Evolutionary conservation across 192 early-diverging fungal genomes (phyloP), one percentile per base, ranked within the genome.

Genomic region (Powellomyces hirtus): DNA sequence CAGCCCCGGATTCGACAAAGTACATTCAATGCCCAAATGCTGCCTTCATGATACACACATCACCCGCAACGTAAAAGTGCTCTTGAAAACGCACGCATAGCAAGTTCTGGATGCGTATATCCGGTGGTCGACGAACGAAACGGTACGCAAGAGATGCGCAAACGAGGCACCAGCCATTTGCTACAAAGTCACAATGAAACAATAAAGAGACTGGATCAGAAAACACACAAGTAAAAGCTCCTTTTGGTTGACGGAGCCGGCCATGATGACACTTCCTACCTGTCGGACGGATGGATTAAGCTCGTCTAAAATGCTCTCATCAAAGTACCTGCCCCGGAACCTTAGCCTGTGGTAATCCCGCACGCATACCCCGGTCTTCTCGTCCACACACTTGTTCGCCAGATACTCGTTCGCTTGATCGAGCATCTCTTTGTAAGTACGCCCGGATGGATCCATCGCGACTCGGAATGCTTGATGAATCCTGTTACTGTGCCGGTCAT

Each of bases 351-450:
- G 62, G 59, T 73, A 78, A 16, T 74, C 36, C 5, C 71, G 53
- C 14, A 78, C 66, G 16, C 57, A 51, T 13, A 27, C 13, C 20
- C 64, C 51, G 31, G 51, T 60, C 7, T 22, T 27, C 16, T 27
- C 30, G 38, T 63, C 46, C 24, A 78, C 24, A 1, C 45, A 5
- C 36, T 71, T 77, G 38, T 51, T 58, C 22, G 31, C 46, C 75
- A 80, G 67, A 56, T 75, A 80, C 53, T 80, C 75, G 64, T 50
- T 77, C 11, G 76, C 68, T 49, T 80, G 77, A 49, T 75, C 78
- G 24, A 78, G 22, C 60, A 77, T 78, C 69, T 78, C 71, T 34
- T 67, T 58, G 56, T 68, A 68, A 24, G 45, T 20, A 24, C 57
- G 55, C 27, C 42, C 66, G 7, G 56, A n/a, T 2, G 55, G 55